These are phyloP conservation scores for Exserohilum turcica DNA, from an alignment of 2,329 filamentous ascomycete species.

Conservation along the genomic window DNA sequence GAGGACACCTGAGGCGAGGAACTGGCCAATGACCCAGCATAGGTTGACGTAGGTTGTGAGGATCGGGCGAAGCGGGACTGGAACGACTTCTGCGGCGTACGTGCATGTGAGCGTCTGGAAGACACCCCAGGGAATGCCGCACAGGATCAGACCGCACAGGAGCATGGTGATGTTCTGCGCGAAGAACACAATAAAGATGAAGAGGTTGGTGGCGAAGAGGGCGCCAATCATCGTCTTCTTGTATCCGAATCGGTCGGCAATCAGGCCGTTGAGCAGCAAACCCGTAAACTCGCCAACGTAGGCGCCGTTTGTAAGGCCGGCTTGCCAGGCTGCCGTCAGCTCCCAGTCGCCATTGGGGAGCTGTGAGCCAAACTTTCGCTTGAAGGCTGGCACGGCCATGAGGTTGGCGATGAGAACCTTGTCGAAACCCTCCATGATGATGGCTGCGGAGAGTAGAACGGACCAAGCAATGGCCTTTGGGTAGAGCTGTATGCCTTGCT, in stretches of 20 bases:
- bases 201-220: conserved; percentile 33
- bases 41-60: conserved; percentile 72
- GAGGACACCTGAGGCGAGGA: conserved; percentile 73
- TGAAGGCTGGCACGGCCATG: conserved; percentile 58
- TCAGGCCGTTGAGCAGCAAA: conserved; percentile 52
- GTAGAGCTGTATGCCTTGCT: conserved; percentile 78
- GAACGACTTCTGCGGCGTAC: conserved; percentile 66
- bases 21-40: conserved; percentile 76
- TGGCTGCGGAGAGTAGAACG: conserved; percentile 81
- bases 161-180: conserved; percentile 59
- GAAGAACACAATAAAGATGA: conserved; percentile 48
- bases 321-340: conserved; percentile 54
- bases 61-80: conserved; percentile 67
- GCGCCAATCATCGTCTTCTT: conserved; percentile 47
- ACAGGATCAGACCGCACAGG: conserved; percentile 62
- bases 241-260: conserved; percentile 52
- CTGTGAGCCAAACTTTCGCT: conserved; percentile 49
- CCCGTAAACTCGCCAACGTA: conserved; percentile 53
- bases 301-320: conserved; percentile 54
- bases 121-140: conserved; percentile 54
- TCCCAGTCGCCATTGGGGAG: conserved; percentile 47
- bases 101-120: conserved; percentile 56
- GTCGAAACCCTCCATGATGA: conserved; percentile 91
- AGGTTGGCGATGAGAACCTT: conserved; percentile 81
- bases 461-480: conserved; percentile 87